Evolutionary conservation across 2,329 filamentous ascomycete species (phyloP).

Genomic region (Nemania diffusa): DNA sequence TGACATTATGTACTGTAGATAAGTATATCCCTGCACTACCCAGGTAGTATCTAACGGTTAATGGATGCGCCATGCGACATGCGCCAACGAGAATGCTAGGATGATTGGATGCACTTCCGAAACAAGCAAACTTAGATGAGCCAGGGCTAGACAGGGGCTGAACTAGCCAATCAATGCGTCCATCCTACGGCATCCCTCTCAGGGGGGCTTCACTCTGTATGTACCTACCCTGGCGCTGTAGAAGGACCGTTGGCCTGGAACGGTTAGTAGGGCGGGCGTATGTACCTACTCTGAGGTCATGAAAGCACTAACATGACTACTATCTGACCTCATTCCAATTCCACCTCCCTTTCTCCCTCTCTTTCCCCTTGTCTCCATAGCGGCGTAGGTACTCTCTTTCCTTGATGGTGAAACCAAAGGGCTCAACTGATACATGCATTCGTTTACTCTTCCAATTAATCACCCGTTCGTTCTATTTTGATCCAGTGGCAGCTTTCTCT

Average conservation of each 20-base stretch:
- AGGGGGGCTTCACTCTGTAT: neutral
- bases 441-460: constrained; percentile 16
- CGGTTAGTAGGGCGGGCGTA: neutral
- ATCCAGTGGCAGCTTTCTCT: constrained; percentile 5
- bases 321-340: constrained; percentile 35
- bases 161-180: constrained; percentile 18
- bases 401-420: constrained; percentile 8
- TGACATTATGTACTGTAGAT: neutral
- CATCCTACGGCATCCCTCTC: neutral
- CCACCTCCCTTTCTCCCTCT: constrained; percentile 21
- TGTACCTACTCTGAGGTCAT: neutral
- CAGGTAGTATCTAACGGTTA: neutral
- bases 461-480: constrained; percentile 15
- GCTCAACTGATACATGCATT: constrained; percentile 7
- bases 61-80: neutral
- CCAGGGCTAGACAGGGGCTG: constrained; percentile 1
- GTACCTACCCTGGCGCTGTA: neutral
- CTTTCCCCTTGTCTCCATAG: constrained; percentile 21
- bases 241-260: neutral
- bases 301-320: constrained; percentile 4
- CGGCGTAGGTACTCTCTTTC: neutral
- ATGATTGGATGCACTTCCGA: constrained; percentile 23
- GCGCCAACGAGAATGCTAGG: constrained; percentile 22
- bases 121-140: constrained; percentile 23
- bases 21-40: no score